A percentile compares a stretch with the other conserved stretches of the same genome.
These are phyloP conservation scores for Cornus controversa DNA, from an alignment of 148 eudicot genomes.

Conservation along the genomic window DNA sequence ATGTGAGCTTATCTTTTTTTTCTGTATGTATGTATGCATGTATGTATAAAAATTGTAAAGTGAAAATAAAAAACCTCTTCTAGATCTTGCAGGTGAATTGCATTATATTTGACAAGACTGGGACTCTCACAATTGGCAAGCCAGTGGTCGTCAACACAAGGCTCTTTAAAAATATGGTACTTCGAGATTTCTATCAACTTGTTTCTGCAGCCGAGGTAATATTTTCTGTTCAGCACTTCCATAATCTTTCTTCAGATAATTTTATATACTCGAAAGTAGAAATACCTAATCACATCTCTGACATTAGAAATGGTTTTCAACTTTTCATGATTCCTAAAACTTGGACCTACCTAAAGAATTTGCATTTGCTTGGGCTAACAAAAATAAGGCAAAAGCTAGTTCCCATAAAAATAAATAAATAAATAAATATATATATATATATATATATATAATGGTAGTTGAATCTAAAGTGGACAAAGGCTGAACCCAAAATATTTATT, in stretches of 20 bases:
- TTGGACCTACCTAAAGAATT: background rate
- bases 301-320: background rate
- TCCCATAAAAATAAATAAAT: too few relatives aligned
- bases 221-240: background rate
- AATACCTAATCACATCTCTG: background rate
- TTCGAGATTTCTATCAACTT: constrained; percentile 66
- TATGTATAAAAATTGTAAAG: background rate
- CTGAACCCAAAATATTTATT: too few relatives aligned
- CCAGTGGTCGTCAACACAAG: constrained; percentile 75
- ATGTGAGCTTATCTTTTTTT: background rate
- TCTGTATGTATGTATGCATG: too few relatives aligned
- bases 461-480: too few relatives aligned
- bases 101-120: constrained; percentile 97
- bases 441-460: too few relatives aligned
- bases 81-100: constrained; percentile 82
- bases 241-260: background rate
- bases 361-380: background rate
- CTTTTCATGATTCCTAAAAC: background rate
- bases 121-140: constrained; percentile 89
- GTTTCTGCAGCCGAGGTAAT: constrained; percentile 92
- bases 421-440: too few relatives aligned
- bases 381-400: too few relatives aligned
- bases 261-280: background rate
- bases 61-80: background rate
- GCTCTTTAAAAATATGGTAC: constrained; percentile 66